Evolutionary conservation across 768 basidiomycete species (phyloP), one percentile per base, ranked within the genome.

Genomic region (Coprinopsis cinerea): DNA sequence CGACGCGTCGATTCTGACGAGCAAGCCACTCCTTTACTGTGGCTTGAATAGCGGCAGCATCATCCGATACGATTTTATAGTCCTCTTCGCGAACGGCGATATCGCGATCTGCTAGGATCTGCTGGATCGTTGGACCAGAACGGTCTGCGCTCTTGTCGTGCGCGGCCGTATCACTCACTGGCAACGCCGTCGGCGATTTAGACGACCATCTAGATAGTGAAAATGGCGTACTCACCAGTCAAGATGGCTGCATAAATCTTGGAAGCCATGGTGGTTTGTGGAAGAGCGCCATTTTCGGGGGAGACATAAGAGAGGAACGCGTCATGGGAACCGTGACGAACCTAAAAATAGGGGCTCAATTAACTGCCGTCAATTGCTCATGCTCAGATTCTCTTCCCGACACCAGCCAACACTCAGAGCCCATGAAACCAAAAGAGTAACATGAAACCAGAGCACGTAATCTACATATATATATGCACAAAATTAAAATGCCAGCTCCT

Each of bases 131-230:
- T 2, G 83, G 83, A 1, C 87, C 84, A 27, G 87, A 88, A 59
- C 69, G 70, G 62, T 90, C 88, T 23, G 71, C 68, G n/a, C 53
- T 62, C 20, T 61, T 57, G 54, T 73, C 64, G n/a, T 56, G 53
- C 2, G 78, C 72, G 0, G 80, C 84, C 4, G 81, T 85, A 64
- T 90, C 88, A 64, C 87, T 89, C 48, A 88, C 88, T 87, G 9
- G 22, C 15, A 30, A 34, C 30, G 30, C 30, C 9, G 30, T 32
- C 30, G 30, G 30, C n/a, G n/a, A n/a, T n/a, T n/a, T n/a, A n/a
- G n/a, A n/a, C n/a, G n/a, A n/a, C n/a, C n/a, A n/a, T n/a, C n/a
- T 40, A 10, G n/a, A 27, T 17, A 5, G 17, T 22, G n/a, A 18
- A 44, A 23, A 17, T 24, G 17, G 17, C 4, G 15, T 18, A 22